Evolutionary conservation across 139 green algal species (phyloP).

Genomic region (Chlorella sorokiniana): DNA sequence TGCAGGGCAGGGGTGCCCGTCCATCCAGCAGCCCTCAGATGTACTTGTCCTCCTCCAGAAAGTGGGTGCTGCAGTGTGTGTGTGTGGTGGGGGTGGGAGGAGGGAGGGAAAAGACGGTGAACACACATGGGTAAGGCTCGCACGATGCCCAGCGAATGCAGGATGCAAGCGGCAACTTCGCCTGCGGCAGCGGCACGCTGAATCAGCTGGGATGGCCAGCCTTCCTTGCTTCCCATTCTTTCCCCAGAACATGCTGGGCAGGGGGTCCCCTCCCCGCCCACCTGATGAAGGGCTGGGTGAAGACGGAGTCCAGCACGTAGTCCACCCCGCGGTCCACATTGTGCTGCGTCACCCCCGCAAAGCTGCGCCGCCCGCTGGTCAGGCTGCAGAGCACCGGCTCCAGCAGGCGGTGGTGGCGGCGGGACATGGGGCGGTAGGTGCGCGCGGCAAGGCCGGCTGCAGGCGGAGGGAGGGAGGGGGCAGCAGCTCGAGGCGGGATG

Average conservation of each 20-base stretch:
- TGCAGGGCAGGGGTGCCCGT: background rate
- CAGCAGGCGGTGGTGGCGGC: constrained; percentile 1
- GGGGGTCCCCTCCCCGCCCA: background rate
- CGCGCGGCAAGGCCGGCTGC: constrained; percentile 14
- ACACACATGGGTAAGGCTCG: no score
- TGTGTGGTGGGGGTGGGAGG: no score
- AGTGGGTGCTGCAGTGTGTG: background rate
- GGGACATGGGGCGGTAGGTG: constrained; percentile 2
- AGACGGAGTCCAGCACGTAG: constrained; percentile 26
- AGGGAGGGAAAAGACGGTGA: background rate
- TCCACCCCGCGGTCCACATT: constrained; percentile 30
- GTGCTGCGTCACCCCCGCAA: constrained; percentile 3
- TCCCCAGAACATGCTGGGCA: no score
- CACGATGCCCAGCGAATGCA: no score
- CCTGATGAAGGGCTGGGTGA: constrained; percentile 33
- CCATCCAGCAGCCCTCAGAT: constrained; percentile 1
- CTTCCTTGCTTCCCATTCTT: no score
- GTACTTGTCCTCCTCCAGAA: constrained; percentile 20
- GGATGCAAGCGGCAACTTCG: no score
- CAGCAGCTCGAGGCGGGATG: background rate
- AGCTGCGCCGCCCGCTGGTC: constrained; percentile 25
- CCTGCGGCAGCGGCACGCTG: no score
- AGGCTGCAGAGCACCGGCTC: constrained; percentile 35
- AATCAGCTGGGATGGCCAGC: no score
- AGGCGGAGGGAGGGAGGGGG: background rate